phyloP scores from a whole-genome alignment of 1,139 yeast species.

The Candida sanyaensis region DNA sequence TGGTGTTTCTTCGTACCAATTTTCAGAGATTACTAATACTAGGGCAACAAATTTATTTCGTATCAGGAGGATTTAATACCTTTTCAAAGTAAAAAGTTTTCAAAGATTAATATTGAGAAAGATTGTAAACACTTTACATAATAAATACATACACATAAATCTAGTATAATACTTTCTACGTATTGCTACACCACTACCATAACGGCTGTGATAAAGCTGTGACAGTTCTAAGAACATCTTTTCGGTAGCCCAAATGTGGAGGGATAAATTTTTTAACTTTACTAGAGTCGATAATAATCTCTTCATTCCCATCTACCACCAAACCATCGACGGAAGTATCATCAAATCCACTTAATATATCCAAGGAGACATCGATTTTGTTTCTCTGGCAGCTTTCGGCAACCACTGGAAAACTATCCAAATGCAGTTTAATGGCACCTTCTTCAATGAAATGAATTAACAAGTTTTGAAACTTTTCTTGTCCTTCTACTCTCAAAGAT shows the following conservation, averaged over 20 bases:
- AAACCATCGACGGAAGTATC: slow-evolving; percentile 5
- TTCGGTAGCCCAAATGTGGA: slow-evolving; percentile 34
- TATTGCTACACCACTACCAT: slow-evolving; percentile 25
- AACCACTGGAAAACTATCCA: slow-evolving; percentile 25
- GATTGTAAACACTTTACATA: background rate
- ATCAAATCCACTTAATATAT: slow-evolving; percentile 23
- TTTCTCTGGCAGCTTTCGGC: slow-evolving; percentile 17
- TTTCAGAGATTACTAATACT: too few species aligned
- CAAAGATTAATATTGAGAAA: too few species aligned
- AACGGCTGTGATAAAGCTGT: slow-evolving; percentile 33
- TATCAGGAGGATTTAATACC: too few species aligned
- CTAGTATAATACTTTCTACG: background rate
- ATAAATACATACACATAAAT: background rate
- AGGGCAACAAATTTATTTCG: too few species aligned
- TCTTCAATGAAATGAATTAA: slow-evolving; percentile 52
- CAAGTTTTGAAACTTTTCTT: slow-evolving; percentile 45
- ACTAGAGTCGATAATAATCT: slow-evolving; percentile 20
- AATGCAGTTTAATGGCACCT: slow-evolving; percentile 29
- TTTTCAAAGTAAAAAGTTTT: too few species aligned
- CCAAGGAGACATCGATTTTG: slow-evolving; percentile 30
- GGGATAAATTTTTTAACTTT: slow-evolving; percentile 34
- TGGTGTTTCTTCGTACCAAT: too few species aligned
- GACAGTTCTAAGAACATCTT: slow-evolving; percentile 35
- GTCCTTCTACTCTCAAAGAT: slow-evolving; percentile 35
- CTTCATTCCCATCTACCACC: slow-evolving; percentile 17